Evolutionary conservation across 441 rosid species (phyloP).

Genomic region (Brassica balearica): DNA sequence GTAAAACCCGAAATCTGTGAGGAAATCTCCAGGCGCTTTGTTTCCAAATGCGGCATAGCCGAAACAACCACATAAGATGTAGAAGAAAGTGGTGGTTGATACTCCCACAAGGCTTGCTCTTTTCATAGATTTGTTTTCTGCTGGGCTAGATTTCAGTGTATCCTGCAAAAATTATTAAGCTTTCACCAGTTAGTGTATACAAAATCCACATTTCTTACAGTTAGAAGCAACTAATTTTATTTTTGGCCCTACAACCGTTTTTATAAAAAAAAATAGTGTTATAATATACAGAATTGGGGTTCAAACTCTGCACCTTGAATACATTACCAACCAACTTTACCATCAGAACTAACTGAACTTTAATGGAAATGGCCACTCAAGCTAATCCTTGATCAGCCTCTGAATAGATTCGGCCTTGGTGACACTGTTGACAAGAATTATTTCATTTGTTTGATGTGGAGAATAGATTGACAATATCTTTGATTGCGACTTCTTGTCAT

Average conservation of each 20-base stretch:
- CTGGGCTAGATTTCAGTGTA: slow-evolving; percentile 60
- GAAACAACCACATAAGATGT: slow-evolving; percentile 1
- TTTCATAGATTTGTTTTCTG: slow-evolving; percentile 2
- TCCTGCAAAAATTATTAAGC: slow-evolving; percentile 52
- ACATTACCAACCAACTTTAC: too few relatives aligned
- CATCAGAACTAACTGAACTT: too few relatives aligned
- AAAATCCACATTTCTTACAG: background rate
- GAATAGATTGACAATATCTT: slow-evolving; percentile 40
- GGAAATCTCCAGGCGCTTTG: slow-evolving; percentile 5
- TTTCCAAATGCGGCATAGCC: slow-evolving; percentile 5
- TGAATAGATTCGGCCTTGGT: too few relatives aligned
- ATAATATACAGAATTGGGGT: too few relatives aligned
- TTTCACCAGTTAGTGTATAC: slow-evolving; percentile 11
- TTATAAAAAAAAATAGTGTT: too few relatives aligned
- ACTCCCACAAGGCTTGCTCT: slow-evolving; percentile 3
- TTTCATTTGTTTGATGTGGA: slow-evolving; percentile 10
- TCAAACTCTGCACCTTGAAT: too few relatives aligned
- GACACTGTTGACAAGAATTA: slow-evolving; percentile 18
- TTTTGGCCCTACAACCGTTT: too few relatives aligned
- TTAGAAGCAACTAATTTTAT: too few relatives aligned
- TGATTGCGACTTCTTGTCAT: slow-evolving; percentile 35
- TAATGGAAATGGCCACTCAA: too few relatives aligned
- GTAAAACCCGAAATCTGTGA: slow-evolving; percentile 1
- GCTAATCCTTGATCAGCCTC: too few relatives aligned
- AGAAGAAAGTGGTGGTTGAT: slow-evolving; percentile 6